Percentiles rank a stretch among this genome's conserved stretches.
phyloP scores from a whole-genome alignment of 2,329 filamentous ascomycete species.

The Penicillium paneum region DNA sequence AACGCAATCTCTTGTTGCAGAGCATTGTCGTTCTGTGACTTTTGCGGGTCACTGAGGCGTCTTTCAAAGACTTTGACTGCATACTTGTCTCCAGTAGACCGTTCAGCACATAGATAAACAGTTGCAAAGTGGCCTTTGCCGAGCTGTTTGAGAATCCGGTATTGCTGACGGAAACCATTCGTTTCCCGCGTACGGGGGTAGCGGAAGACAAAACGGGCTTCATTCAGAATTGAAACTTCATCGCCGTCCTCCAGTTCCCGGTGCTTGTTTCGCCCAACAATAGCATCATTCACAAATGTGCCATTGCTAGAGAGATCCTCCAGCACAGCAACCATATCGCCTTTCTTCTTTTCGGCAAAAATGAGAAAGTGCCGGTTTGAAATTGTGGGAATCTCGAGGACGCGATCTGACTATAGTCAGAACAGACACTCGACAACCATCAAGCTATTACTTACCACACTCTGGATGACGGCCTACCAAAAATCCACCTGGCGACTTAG shows the following conservation, averaged over 20 bases:
- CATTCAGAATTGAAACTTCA: conserved; percentile 81
- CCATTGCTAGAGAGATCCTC: conserved; percentile 96
- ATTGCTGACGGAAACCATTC: conserved; percentile 81
- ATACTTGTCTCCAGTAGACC: conserved; percentile 73
- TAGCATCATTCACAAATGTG: conserved; percentile 89
- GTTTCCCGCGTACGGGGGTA: conserved; percentile 75
- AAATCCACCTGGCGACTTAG: conserved; percentile 73
- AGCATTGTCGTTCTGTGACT: conserved; percentile 71
- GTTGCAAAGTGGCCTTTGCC: conserved; percentile 95
- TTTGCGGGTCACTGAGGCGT: conserved; percentile 74
- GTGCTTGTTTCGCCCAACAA: conserved; percentile 87
- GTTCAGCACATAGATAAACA: conserved; percentile 87
- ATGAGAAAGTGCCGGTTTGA: conserved; percentile 70
- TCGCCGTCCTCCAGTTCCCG: conserved; percentile 86
- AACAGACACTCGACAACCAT: neutral
- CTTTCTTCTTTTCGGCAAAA: conserved; percentile 56
- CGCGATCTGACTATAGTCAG: conserved; percentile 57
- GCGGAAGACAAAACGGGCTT: conserved; percentile 84
- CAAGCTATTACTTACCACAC: conserved; percentile 64
- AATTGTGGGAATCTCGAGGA: conserved; percentile 72
- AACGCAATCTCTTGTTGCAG: conserved; percentile 95
- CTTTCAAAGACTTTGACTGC: conserved; percentile 96
- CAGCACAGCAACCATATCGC: conserved; percentile 65
- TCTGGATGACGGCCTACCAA: conserved; percentile 90
- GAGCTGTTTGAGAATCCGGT: conserved; percentile 76